Conservation (phyloP, 2,329 filamentous ascomycete species). For the Ophiostoma pallidulum region DNA sequence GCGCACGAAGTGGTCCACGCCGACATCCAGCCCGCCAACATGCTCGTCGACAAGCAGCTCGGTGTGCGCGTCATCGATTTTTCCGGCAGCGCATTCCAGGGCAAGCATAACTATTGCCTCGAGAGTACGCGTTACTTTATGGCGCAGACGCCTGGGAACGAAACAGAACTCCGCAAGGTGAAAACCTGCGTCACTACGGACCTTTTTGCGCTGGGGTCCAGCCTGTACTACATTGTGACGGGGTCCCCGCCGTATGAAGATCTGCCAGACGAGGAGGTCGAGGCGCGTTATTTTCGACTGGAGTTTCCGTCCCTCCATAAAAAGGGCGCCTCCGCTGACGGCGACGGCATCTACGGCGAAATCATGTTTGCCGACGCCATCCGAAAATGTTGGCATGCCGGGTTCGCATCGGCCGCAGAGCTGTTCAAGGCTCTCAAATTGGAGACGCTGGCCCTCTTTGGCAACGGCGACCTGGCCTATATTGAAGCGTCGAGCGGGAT, state of each 20-base stretch:
- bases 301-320: background rate
- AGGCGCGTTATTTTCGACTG: background rate
- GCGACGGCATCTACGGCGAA: background rate
- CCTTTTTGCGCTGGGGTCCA: slow-evolving; percentile 4
- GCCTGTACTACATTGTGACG: slow-evolving; percentile 5
- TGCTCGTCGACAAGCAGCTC: slow-evolving; percentile 2
- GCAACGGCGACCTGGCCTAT: background rate
- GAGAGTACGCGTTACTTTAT: slow-evolving; percentile 3
- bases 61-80: slow-evolving; percentile 6
- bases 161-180: background rate
- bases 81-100: background rate
- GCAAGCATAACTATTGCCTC: background rate
- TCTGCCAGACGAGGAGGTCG: background rate
- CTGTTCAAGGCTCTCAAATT: background rate
- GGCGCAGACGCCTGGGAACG: no score
- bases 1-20: slow-evolving; percentile 4
- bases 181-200: background rate
- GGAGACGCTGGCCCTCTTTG: background rate
- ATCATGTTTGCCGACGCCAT: background rate
- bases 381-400: background rate
- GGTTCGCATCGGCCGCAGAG: background rate
- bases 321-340: background rate
- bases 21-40: slow-evolving; percentile 9
- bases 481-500: background rate
- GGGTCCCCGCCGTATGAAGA: background rate